These are phyloP conservation scores for Mycogone perniciosa DNA, from an alignment of 2,329 filamentous ascomycete species.

Conservation along the genomic window DNA sequence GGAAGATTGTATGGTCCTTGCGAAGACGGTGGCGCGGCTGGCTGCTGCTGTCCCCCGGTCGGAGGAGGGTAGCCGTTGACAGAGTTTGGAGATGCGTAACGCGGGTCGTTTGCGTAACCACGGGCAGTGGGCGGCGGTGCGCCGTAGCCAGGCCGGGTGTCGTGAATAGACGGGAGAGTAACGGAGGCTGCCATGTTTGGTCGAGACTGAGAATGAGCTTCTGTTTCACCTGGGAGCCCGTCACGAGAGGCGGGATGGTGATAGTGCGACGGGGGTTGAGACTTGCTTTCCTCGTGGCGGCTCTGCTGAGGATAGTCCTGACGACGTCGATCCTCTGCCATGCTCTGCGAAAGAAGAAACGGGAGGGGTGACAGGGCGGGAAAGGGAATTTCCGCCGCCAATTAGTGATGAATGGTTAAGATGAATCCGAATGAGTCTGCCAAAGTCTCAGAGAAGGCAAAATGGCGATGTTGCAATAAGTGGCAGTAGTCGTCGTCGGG, in stretches of 20 bases:
- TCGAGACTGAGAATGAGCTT: slow-evolving; percentile 12
- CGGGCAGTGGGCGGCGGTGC: slow-evolving; percentile 25
- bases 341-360: slow-evolving; percentile 24
- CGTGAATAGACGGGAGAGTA: slow-evolving; percentile 46
- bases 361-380: slow-evolving; percentile 10
- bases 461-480: slow-evolving; percentile 15
- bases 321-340: slow-evolving; percentile 35
- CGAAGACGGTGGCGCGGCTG: slow-evolving; percentile 1
- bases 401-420: slow-evolving; percentile 13
- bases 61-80: slow-evolving; percentile 43
- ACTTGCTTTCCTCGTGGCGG: slow-evolving; percentile 35
- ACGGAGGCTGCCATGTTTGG: slow-evolving; percentile 38
- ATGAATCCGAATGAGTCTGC: slow-evolving; percentile 10
- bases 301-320: slow-evolving; percentile 31
- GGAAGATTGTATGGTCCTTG: slow-evolving; percentile 26
- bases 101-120: slow-evolving; percentile 28
- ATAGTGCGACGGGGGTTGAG: slow-evolving; percentile 36
- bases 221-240: slow-evolving; percentile 26
- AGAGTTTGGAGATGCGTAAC: slow-evolving; percentile 38
- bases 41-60: slow-evolving; percentile 26
- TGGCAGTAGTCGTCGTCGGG: neutral
- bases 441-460: slow-evolving; percentile 9
- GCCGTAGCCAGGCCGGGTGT: slow-evolving; percentile 33
- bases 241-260: slow-evolving; percentile 31
- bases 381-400: slow-evolving; percentile 1